These are phyloP conservation scores for Phragmites australis DNA, from an alignment of 176 grass and related monocot genomes.

Conservation along the genomic window DNA sequence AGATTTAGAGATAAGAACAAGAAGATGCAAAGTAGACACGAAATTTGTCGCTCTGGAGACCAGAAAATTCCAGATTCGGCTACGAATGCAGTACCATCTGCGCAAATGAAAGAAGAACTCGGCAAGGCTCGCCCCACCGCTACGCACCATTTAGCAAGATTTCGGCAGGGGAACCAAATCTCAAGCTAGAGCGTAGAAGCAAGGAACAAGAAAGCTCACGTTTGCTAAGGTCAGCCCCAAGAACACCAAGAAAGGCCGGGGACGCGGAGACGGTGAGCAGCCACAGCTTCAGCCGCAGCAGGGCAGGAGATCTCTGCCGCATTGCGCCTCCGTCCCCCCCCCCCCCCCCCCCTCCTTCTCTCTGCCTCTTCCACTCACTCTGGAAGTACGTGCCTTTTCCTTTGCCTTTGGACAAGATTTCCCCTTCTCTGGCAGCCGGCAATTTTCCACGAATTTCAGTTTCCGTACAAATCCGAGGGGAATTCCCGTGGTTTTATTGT, in stretches of 20 bases:
- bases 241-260: conserved; percentile 31
- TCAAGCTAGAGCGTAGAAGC: conserved; percentile 6
- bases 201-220: conserved; percentile 39
- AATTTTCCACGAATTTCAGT: not conserved
- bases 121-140: not conserved
- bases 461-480: conserved; percentile 2
- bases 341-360: not conserved
- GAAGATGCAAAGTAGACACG: not conserved
- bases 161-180: conserved; percentile 10
- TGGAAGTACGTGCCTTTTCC: conserved; percentile 26
- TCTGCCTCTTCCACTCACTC: not conserved
- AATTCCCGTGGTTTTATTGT: not conserved
- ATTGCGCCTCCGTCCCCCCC: conserved; percentile 19
- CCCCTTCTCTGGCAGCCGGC: conserved; percentile 12
- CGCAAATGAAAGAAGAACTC: conserved; percentile 2
- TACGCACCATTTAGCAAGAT: conserved; percentile 34
- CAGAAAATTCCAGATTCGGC: not conserved
- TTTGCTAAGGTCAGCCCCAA: conserved; percentile 48
- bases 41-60: not conserved
- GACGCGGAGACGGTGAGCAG: conserved; percentile 52
- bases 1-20: not conserved
- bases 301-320: conserved; percentile 42
- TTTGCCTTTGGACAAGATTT: conserved; percentile 23
- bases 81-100: not conserved
- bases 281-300: conserved; percentile 40